phyloP scores from a whole-genome alignment of 345 rosid genomes.

The Syzygium oleosum region DNA sequence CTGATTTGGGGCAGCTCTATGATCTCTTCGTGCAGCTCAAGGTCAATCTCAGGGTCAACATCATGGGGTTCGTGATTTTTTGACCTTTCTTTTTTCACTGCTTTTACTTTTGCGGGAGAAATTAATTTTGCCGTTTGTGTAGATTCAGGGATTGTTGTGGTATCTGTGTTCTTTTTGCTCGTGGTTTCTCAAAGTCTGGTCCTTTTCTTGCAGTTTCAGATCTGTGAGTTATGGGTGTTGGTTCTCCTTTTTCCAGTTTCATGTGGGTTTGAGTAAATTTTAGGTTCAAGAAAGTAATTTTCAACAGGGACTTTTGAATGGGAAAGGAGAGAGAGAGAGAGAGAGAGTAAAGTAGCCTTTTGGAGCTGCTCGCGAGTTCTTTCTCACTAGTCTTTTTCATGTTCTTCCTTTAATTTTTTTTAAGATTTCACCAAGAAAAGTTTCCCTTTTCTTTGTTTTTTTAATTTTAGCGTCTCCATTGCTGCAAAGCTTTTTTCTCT shows the following conservation, averaged over 20 bases:
- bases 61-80: constrained; percentile 66
- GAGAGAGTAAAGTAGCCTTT: background rate
- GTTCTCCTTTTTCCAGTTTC: background rate
- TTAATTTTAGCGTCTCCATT: background rate
- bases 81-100: background rate
- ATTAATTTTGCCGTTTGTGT: background rate
- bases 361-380: background rate
- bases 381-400: background rate
- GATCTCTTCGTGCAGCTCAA: constrained; percentile 97
- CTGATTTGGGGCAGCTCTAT: constrained; percentile 98
- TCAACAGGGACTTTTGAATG: background rate
- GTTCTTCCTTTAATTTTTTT: background rate
- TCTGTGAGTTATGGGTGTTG: background rate
- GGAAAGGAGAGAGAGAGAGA: background rate
- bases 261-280: background rate
- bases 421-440: background rate
- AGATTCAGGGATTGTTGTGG: background rate
- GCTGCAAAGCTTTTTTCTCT: background rate
- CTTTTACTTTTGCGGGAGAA: background rate
- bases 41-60: constrained; percentile 92
- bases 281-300: background rate
- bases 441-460: background rate
- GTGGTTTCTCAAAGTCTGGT: background rate
- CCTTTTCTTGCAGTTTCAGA: background rate
- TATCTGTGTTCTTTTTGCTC: background rate